Base-by-base conservation (phyloP, 257 asterid species). In the Petrea volubilis region DNA sequence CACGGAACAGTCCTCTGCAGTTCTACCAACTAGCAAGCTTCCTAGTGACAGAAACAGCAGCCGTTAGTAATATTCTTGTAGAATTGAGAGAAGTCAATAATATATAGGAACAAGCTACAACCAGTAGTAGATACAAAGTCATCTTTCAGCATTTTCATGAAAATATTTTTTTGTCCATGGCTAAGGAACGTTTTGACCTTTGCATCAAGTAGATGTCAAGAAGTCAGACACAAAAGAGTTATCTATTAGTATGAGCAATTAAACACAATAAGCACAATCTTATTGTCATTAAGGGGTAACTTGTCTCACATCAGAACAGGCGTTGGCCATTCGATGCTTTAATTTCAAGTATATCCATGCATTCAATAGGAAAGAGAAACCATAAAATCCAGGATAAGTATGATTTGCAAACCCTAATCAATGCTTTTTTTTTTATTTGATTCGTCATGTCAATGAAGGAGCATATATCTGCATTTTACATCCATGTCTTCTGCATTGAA, bases 1-100 rank as follows among this genome's bases (percentile, higher is more conserved):
- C 59, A 71, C 50, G 27, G 81, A 70, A 59, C 82, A 81, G 1
- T 94, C 97, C 60, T 85, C 91, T 53, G 85, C 82, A 33, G 93
- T 91, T 76, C 82, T 83, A 79, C 95, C 96, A 75, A 94, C 93
- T 67, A 94, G 85, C 84, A 91, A 66, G 83, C 98, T 91, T 63
- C 98, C 97, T 93, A 71, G 62, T 66, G 29, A 65, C 17, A 72
- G 64, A 65, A 71, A 67, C 47, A 74, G n/a, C 56, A 29, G 14
- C 49, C 15, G 13, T 72, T 58, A 60, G 27, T 70, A 13, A n/a
- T 4, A 64, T 15, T 53, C 55, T 70, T 14, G 47, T 15, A 65
- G 55, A 6, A 60, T 43, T 17, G 28, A 21, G 47, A 60, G 49
- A 78, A 62, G 25, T 10, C 40, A 70, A 59, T 38, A 43, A 25